These are phyloP conservation scores for Trichoderma gracile DNA, from an alignment of 2,329 filamentous ascomycete species.

Conservation along the genomic window DNA sequence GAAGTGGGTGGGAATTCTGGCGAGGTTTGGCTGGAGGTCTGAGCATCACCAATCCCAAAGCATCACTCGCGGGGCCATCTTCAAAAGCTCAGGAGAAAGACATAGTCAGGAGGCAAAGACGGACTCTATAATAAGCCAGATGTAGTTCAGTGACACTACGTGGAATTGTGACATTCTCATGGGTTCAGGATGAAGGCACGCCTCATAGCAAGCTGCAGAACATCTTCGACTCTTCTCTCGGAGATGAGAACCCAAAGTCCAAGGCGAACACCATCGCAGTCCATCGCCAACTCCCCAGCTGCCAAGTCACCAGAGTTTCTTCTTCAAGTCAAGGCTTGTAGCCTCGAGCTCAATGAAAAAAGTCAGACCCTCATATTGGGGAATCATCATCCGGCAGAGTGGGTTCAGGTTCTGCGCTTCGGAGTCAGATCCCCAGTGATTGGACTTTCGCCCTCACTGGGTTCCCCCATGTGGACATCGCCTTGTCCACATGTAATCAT, in stretches of 20 bases:
- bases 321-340: slow-evolving; percentile 28
- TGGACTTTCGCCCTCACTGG: background rate
- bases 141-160: no score
- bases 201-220: background rate
- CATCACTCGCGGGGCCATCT: no score
- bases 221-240: background rate
- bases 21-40: no score
- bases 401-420: background rate
- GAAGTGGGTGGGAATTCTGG: no score
- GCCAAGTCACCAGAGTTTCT: slow-evolving; percentile 21
- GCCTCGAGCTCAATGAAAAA: slow-evolving; percentile 28
- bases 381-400: background rate
- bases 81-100: no score
- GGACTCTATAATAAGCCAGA: no score
- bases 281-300: background rate
- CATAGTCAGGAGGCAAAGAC: no score
- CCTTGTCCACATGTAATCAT: slow-evolving; percentile 9
- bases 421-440: background rate
- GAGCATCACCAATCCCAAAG: no score
- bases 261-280: background rate
- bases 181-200: no score
- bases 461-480: background rate
- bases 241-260: background rate
- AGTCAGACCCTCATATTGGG: slow-evolving; percentile 11
- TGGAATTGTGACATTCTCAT: no score